Conservation (phyloP, 176 grass and related monocot species). For the Saccharum officinarum region DNA sequence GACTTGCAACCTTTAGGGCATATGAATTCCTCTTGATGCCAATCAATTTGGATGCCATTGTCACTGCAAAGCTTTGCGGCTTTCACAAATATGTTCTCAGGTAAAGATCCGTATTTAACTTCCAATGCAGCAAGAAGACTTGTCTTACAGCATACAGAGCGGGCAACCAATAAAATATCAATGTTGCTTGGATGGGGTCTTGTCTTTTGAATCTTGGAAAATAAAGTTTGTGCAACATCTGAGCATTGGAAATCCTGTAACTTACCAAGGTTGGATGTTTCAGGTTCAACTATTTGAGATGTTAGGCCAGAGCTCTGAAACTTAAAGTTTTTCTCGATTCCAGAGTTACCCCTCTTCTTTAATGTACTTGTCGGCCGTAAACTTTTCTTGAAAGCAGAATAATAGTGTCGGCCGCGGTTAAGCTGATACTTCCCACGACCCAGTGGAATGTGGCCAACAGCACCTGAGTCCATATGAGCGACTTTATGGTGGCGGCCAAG, state of each 20-base stretch:
- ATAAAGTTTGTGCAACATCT: slow-evolving; percentile 68
- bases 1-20: slow-evolving; percentile 85
- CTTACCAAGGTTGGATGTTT: slow-evolving; percentile 59
- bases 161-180: slow-evolving; percentile 87
- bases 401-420: slow-evolving; percentile 75
- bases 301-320: slow-evolving; percentile 42
- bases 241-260: slow-evolving; percentile 69
- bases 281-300: slow-evolving; percentile 45
- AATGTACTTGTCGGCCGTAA: slow-evolving; percentile 51
- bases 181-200: slow-evolving; percentile 79
- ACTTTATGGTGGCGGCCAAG: slow-evolving; percentile 80
- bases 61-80: slow-evolving; percentile 96
- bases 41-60: slow-evolving; percentile 75
- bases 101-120: slow-evolving; percentile 75
- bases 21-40: slow-evolving; percentile 84
- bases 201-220: slow-evolving; percentile 86
- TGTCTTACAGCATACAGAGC: slow-evolving; percentile 74
- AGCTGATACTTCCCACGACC: slow-evolving; percentile 84
- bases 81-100: slow-evolving; percentile 82
- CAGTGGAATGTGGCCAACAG: slow-evolving; percentile 42
- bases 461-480: slow-evolving; percentile 61
- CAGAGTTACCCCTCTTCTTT: slow-evolving; percentile 60
- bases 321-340: slow-evolving; percentile 56
- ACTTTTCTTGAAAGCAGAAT: slow-evolving; percentile 74
- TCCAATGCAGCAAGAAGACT: slow-evolving; percentile 74